Base-by-base conservation (phyloP, 2,329 filamentous ascomycete genomes). In the Acephala macrosclerotiorum region DNA sequence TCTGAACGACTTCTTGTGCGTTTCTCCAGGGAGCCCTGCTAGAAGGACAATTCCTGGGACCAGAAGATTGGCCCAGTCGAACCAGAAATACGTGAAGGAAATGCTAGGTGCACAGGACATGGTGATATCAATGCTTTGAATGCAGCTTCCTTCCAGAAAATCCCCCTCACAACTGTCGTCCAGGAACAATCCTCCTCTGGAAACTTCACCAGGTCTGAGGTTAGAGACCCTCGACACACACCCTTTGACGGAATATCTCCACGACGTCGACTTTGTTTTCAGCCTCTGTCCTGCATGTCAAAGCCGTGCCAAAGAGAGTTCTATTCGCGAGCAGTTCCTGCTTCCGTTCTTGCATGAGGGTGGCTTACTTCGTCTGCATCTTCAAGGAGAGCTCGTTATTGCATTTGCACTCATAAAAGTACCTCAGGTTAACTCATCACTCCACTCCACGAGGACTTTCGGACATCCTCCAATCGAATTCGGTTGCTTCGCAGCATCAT, bases 271-370 rank as follows among this genome's bases (percentile, higher is more conserved):
- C n/a, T 29, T 49, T 40, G 18, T 8, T 22, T 22, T 61, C 60
- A 60, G 56, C 47, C 26, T 63, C 60, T 49, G 29, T 53, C 60
- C 58, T 64, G 58, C 60, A 64, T 63, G 58, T 61, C 57, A 33
- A 63, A 35, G 18, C n/a, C 38, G 36, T 40, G 38, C 51, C 40
- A 57, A 51, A 49, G 36, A 42, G 51, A 63, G 42, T 29, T 59
- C 38, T 49, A 29, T 63, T 64, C 51, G 64, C 60, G 26, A 63
- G 58, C 61, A 66, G 65, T 65, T 69, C 69, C 64, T 71, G 63
- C 67, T 68, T 68, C 69, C 67, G 65, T 66, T 58, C 26, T 57
- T 71, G 67, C 67, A 69, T 67, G 63, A 66, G 35, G 45, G 53
- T 45, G 58, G 59, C 68, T 65, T 66, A 57, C 45, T 56, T 63